Percentiles rank a stretch among this genome's conserved stretches.
Conservation (phyloP, 1,139 yeast genomes). For the Magnusiomyces tetraspermus region DNA sequence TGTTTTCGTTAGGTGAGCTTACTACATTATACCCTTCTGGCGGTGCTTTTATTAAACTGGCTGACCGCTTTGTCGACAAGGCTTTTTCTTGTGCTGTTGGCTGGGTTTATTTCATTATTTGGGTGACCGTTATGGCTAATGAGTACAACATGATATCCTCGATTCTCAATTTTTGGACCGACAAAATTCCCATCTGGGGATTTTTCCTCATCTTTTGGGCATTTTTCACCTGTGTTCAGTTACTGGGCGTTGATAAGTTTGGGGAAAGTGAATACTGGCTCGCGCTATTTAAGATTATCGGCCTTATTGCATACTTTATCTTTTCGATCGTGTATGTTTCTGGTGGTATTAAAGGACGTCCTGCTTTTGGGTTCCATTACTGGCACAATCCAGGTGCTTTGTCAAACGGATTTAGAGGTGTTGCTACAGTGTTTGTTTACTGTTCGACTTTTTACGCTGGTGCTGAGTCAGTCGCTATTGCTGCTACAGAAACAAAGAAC, state of each 20-base stretch:
- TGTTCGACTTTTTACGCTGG: conserved; percentile 61
- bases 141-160: conserved; percentile 50
- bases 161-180: conserved; percentile 50
- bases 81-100: conserved; percentile 56
- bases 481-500: conserved; percentile 81
- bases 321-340: conserved; percentile 53
- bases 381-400: conserved; percentile 91
- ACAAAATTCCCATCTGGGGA: conserved; percentile 52
- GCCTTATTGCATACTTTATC: conserved; percentile 48
- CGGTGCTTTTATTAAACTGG: conserved; percentile 53
- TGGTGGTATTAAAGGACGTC: conserved; percentile 43
- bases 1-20: conserved; percentile 59
- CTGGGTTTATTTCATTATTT: conserved; percentile 52
- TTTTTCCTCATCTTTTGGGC: conserved; percentile 49
- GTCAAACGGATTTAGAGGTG: conserved; percentile 53
- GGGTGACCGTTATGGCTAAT: conserved; percentile 52
- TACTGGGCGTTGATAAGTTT: conserved; percentile 47
- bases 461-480: conserved; percentile 77
- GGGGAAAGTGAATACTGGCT: conserved; percentile 65
- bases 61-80: conserved; percentile 47
- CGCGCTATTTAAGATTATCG: conserved; percentile 46
- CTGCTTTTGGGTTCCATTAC: conserved; percentile 39
- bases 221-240: conserved; percentile 45
- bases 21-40: conserved; percentile 51
- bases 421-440: conserved; percentile 60